Conservation (phyloP, 2,329 filamentous ascomycete species). For the Akanthomyces muscarius region DNA sequence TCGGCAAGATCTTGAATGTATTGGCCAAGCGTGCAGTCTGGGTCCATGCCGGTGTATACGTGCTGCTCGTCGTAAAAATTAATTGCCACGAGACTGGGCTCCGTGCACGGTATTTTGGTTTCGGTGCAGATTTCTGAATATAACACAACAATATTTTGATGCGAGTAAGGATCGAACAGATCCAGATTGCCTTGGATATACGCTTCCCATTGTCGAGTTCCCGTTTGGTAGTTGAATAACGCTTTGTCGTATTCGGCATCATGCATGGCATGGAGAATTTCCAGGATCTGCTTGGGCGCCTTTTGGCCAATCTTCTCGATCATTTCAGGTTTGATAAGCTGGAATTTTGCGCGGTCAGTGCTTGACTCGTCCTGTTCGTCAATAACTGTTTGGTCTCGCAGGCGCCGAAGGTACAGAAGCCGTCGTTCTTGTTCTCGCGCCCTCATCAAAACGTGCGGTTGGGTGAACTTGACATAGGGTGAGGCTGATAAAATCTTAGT, state of each 20-base stretch:
- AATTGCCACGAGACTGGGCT: slow-evolving; percentile 84
- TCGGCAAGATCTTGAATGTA: slow-evolving; percentile 89
- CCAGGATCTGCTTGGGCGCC: slow-evolving; percentile 81
- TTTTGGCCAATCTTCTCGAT: slow-evolving; percentile 78
- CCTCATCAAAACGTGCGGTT: slow-evolving; percentile 88
- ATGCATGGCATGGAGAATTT: slow-evolving; percentile 90
- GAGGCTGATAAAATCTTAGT: slow-evolving; percentile 93
- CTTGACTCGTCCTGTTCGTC: slow-evolving; percentile 56
- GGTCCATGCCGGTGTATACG: slow-evolving; percentile 64
- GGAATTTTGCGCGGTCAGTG: slow-evolving; percentile 68
- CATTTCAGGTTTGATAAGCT: slow-evolving; percentile 93
- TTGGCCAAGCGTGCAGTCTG: slow-evolving; percentile 89
- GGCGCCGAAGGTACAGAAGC: slow-evolving; percentile 73
- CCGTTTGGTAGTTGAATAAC: slow-evolving; percentile 86
- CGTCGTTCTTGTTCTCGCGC: slow-evolving; percentile 86
- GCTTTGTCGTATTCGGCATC: slow-evolving; percentile 97
- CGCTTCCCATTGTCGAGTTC: slow-evolving; percentile 93
- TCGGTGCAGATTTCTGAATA: slow-evolving; percentile 92
- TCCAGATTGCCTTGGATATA: slow-evolving; percentile 85
- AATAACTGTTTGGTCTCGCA: slow-evolving; percentile 70
- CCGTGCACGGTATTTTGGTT: slow-evolving; percentile 88
- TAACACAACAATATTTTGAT: slow-evolving; percentile 93
- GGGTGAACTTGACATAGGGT: slow-evolving; percentile 91
- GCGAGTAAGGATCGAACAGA: slow-evolving; percentile 89
- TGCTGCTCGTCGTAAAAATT: slow-evolving; percentile 94